These are phyloP conservation scores for Paraglomus brasilianum DNA, from an alignment of 192 early-diverging fungal genomes.

Conservation along the genomic window DNA sequence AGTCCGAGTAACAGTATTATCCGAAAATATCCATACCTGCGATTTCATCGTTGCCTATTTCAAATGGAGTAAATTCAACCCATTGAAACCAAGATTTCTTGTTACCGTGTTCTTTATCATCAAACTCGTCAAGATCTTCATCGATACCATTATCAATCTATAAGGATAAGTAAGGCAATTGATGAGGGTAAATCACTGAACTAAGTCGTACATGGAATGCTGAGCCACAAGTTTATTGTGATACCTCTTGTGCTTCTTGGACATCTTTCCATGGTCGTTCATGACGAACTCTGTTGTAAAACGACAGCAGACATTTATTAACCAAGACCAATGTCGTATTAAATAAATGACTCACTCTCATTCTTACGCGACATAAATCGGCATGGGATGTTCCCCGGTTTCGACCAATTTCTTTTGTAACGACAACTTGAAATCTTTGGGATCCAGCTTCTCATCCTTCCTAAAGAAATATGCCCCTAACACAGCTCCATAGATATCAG, in stretches of 20 bases:
- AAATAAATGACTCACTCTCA: slow-evolving; percentile 33
- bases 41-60: slow-evolving; percentile 74
- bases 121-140: slow-evolving; percentile 35
- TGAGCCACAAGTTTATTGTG: no score
- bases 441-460: slow-evolving; percentile 25
- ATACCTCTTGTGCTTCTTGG: no score
- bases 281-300: no score
- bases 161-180: background rate
- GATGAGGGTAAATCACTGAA: no score
- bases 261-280: no score
- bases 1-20: background rate
- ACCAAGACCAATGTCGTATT: slow-evolving; percentile 37
- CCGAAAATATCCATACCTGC: slow-evolving; percentile 40
- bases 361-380: slow-evolving; percentile 72
- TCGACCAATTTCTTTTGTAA: slow-evolving; percentile 50
- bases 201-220: no score
- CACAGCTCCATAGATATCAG: slow-evolving; percentile 57
- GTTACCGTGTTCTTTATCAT: slow-evolving; percentile 7
- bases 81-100: slow-evolving; percentile 56
- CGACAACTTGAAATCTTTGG: slow-evolving; percentile 50
- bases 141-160: slow-evolving; percentile 30
- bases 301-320: slow-evolving; percentile 29
- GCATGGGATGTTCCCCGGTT: slow-evolving; percentile 63
- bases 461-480: slow-evolving; percentile 47
- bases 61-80: slow-evolving; percentile 79